phyloP scores from a whole-genome alignment of 2,329 filamentous ascomycete genomes.

The Pseudogymnoascus sp. region DNA sequence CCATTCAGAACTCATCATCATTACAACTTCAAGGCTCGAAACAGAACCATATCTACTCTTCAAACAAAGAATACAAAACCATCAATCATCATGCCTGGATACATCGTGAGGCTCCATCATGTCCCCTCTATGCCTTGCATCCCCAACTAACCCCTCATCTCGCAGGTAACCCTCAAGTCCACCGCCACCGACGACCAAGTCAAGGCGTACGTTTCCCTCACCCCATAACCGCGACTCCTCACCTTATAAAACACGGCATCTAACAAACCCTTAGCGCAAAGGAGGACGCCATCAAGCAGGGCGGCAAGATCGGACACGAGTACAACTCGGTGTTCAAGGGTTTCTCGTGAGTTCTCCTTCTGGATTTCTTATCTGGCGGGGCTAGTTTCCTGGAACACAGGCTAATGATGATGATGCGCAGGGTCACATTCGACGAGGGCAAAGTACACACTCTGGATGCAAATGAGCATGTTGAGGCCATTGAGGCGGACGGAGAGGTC shows the following conservation, averaged over 20 bases:
- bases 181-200: conserved; percentile 59
- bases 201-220: conserved; percentile 44
- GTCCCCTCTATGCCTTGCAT: not conserved
- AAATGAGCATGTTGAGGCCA: conserved; percentile 62
- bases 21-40: not conserved
- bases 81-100: conserved; percentile 16
- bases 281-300: conserved; percentile 63
- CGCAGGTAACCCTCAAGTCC: conserved; percentile 71
- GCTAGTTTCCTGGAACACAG: not conserved
- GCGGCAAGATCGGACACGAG: conserved; percentile 76
- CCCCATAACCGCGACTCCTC: not conserved
- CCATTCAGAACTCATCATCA: not conserved
- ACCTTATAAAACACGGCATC: not conserved
- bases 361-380: not conserved
- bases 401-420: conserved; percentile 29
- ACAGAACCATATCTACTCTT: not conserved
- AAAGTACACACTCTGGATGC: conserved; percentile 55
- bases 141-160: conserved; percentile 7
- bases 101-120: conserved; percentile 14
- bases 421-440: conserved; percentile 65
- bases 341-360: conserved; percentile 65
- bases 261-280: conserved; percentile 51
- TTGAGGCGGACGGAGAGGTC: conserved; percentile 67
- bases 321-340: conserved; percentile 76
- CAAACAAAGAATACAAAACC: not conserved